Base-by-base conservation (phyloP, 306 rosid species). In the Castanea mollissima region DNA sequence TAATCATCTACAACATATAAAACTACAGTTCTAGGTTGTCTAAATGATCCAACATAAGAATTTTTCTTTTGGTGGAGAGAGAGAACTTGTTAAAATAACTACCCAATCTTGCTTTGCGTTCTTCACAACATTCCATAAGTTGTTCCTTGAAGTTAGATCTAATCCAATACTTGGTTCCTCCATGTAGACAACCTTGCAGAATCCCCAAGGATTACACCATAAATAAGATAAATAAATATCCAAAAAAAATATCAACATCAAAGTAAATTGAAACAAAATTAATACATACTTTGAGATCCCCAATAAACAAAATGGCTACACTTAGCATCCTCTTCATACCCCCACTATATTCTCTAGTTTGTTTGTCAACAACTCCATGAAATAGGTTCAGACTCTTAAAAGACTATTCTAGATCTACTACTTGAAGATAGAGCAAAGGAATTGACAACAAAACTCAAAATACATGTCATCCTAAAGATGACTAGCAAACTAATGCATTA, bases 241-340 rank as follows among this genome's bases (percentile, higher is more conserved):
- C 8, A 35, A 10, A 12, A 55, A 55, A 15, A 23, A 35, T 73
- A 44, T 54, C 71, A 67, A 3, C 7, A 18, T 4, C 3, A 20
- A 46, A 69, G 64, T 65, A n/a, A 60, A 79, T 38, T 38, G 46
- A 69, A 63, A 10, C 13, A 72, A 76, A 67, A 57, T 38, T 27
- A 78, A 74, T 68, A 63, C 80, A 15, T 79, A 94, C 97, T 62
- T 73, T 92, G 57, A 97, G 97, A 78, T 92, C 90, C 25, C 97
- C 97, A 2, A 92, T 92, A 73, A 94, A 84, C 32, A 93, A 92
- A 79, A 94, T 88, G 20, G 97, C 97, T 9, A 92, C 94, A 76
- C 98, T 92, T 54, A 94, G 98, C 88, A 94, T 91, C 81, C 97
- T 89, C 88, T 92, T 94, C 97, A 92, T 94, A 54, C 97, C 97